A percentile compares a stretch with the other conserved stretches of the same genome.
These are phyloP conservation scores for Cochlearia excelsa DNA, from an alignment of 345 rosid genomes.

Conservation along the genomic window DNA sequence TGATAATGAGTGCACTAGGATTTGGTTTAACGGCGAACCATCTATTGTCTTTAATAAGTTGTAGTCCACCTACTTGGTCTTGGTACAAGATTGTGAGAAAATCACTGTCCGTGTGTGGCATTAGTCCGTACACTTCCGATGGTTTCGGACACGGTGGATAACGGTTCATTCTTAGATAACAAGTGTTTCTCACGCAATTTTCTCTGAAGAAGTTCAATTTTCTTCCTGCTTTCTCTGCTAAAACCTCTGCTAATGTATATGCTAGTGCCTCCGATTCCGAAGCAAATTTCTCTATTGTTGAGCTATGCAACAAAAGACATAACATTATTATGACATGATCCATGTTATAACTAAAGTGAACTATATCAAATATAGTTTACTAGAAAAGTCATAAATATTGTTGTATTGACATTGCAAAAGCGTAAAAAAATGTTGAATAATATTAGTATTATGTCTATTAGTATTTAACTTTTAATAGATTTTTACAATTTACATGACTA, in stretches of 20 bases:
- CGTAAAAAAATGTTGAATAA: too few relatives aligned
- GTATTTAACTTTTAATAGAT: too few relatives aligned
- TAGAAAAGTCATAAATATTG: too few relatives aligned
- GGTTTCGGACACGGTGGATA: constrained; percentile 79
- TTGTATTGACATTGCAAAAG: too few relatives aligned
- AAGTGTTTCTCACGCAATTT: constrained; percentile 65
- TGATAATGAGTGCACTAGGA: constrained; percentile 71
- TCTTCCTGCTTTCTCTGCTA: constrained; percentile 61
- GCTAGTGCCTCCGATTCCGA: constrained; percentile 60
- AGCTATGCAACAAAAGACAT: constrained; percentile 36
- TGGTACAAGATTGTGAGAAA: constrained; percentile 87
- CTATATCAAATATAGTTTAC: too few relatives aligned
- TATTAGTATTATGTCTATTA: too few relatives aligned
- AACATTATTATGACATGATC: too few relatives aligned
- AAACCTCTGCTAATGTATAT: constrained; percentile 51
- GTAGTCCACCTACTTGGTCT: constrained; percentile 91
- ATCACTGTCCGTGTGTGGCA: constrained; percentile 97
- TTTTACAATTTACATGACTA: too few relatives aligned
- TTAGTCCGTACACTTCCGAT: constrained; percentile 55
- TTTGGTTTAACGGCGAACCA: constrained; percentile 91
- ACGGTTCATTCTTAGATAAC: constrained; percentile 80
- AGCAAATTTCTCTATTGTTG: constrained; percentile 64
- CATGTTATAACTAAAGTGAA: too few relatives aligned
- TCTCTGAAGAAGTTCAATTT: constrained; percentile 55
- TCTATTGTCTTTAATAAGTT: constrained; percentile 66